Evolutionary conservation across 2,329 filamentous ascomycete genomes (phyloP).

Genomic region (Monosporascus sp.): DNA sequence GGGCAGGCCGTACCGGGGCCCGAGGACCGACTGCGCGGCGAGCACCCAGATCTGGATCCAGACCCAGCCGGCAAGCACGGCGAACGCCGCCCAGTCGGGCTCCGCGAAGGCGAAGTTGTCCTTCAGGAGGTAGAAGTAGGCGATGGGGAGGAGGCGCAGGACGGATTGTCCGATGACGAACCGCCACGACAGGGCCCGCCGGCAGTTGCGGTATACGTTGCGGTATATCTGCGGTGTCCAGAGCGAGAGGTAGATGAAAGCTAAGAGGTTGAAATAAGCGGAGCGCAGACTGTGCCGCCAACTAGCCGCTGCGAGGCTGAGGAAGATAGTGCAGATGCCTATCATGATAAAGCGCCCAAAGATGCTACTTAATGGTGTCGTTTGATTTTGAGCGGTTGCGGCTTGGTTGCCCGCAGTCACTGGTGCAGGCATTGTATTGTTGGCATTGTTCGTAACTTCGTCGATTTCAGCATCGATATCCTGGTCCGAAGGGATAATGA

Average conservation of each 20-base stretch:
- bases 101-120: slow-evolving; percentile 78
- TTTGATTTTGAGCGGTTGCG: slow-evolving; percentile 20
- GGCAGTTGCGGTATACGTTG: slow-evolving; percentile 85
- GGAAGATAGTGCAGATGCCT: slow-evolving; percentile 50
- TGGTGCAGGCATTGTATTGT: slow-evolving; percentile 22
- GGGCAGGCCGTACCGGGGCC: slow-evolving; percentile 80
- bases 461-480: slow-evolving; percentile 57
- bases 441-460: slow-evolving; percentile 26
- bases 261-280: slow-evolving; percentile 56
- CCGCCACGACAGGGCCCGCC: slow-evolving; percentile 83
- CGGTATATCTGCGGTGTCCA: slow-evolving; percentile 91
- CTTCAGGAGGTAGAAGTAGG: slow-evolving; percentile 75
- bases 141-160: slow-evolving; percentile 71
- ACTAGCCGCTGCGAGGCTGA: slow-evolving; percentile 53
- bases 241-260: slow-evolving; percentile 76
- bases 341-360: slow-evolving; percentile 52
- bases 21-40: slow-evolving; percentile 76
- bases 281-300: slow-evolving; percentile 53
- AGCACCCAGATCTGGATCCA: slow-evolving; percentile 81
- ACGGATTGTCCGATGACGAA: slow-evolving; percentile 82
- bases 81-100: slow-evolving; percentile 60
- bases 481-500: slow-evolving; percentile 60
- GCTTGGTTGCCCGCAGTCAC: slow-evolving; percentile 23
- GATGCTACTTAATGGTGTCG: slow-evolving; percentile 46
- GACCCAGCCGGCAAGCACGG: slow-evolving; percentile 67